Conservation (phyloP, 225 moss, liverwort and hornwort species). For the Takakia lepidozioides region DNA sequence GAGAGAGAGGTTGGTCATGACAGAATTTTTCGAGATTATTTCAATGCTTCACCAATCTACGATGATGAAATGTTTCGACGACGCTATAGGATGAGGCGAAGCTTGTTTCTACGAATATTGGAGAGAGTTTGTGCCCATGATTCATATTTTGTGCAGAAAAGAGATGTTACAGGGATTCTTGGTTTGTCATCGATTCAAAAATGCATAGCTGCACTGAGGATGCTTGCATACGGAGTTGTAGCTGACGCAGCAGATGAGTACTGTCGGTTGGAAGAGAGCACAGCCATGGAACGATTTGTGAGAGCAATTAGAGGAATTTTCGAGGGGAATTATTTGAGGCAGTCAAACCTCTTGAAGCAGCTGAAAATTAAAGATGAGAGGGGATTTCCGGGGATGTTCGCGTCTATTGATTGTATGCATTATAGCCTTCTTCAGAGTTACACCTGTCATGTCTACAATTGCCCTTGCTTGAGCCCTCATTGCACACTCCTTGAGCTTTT, state of each 20-base stretch:
- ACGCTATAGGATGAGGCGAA: neutral
- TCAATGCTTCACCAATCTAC: too few relatives aligned
- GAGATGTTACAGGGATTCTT: constrained; percentile 1
- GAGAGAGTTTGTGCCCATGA: neutral
- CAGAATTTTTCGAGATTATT: too few relatives aligned
- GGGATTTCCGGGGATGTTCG: too few relatives aligned
- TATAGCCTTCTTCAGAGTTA: neutral
- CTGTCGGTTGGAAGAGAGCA: constrained; percentile 1
- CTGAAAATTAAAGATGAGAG: too few relatives aligned
- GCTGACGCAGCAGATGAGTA: constrained; percentile 1
- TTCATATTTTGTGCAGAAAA: constrained; percentile 6
- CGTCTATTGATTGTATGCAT: constrained; percentile 2
- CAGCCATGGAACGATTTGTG: constrained; percentile 1
- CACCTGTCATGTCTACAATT: too few relatives aligned
- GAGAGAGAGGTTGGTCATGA: too few relatives aligned
- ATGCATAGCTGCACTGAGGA: neutral
- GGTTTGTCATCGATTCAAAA: constrained; percentile 4
- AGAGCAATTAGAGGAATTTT: neutral
- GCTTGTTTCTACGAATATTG: constrained; percentile 2
- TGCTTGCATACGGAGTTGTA: neutral
- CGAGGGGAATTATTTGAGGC: too few relatives aligned
- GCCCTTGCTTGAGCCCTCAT: too few relatives aligned
- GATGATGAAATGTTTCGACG: too few relatives aligned
- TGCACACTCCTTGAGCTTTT: too few relatives aligned
- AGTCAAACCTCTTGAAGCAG: too few relatives aligned